Conservation (phyloP, 2,329 filamentous ascomycete species). For the Allantophomopsis lycopodina region DNA sequence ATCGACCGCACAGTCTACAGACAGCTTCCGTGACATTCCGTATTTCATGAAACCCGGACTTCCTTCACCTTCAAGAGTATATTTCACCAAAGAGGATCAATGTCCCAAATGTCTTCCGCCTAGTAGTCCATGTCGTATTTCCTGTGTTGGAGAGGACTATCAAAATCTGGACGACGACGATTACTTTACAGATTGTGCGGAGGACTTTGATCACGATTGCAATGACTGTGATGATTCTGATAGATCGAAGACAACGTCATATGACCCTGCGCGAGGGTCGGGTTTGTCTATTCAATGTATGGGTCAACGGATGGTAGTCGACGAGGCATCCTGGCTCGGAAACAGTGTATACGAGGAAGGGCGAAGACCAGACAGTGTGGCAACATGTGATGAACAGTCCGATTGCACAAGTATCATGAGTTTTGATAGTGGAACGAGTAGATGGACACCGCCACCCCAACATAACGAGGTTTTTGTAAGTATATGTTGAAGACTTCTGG, state of each 20-base stretch:
- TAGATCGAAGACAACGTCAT: background rate
- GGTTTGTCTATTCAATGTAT: constrained; percentile 14
- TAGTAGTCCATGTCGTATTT: constrained; percentile 4
- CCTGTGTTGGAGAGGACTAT: constrained; percentile 1
- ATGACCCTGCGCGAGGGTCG: constrained; percentile 5
- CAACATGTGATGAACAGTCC: too few relatives aligned
- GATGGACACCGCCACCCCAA: constrained; percentile 9
- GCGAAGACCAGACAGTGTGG: too few relatives aligned
- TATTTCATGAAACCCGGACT: constrained; percentile 10
- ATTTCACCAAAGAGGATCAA: constrained; percentile 4
- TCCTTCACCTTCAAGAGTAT: constrained; percentile 6
- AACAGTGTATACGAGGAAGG: background rate
- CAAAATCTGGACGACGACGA: background rate
- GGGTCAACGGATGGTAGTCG: constrained; percentile 3
- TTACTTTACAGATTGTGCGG: too few relatives aligned
- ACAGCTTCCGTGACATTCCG: constrained; percentile 11
- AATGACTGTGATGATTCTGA: background rate
- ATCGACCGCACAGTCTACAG: background rate
- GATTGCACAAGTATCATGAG: too few relatives aligned
- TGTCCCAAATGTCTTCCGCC: constrained; percentile 4
- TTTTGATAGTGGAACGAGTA: constrained; percentile 9
- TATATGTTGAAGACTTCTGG: background rate
- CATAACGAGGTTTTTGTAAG: constrained; percentile 12
- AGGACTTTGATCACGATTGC: too few relatives aligned
- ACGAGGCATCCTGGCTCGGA: constrained; percentile 9